These are phyloP conservation scores for Pythium dissimile DNA, from an alignment of 352 stramenopile genomes.

Conservation along the genomic window DNA sequence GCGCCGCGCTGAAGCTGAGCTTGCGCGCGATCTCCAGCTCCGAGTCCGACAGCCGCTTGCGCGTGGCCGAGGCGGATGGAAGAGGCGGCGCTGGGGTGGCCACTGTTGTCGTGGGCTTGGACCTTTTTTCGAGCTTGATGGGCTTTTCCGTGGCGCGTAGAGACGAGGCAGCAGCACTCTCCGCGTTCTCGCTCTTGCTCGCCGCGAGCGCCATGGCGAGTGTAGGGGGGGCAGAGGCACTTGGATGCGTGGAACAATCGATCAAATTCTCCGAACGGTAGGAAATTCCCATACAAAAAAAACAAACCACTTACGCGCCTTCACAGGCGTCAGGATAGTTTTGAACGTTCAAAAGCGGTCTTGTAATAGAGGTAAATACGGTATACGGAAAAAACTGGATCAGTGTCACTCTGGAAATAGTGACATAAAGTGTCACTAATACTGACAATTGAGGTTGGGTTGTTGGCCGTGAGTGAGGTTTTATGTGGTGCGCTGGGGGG, in stretches of 20 bases:
- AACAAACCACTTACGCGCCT: too few species aligned
- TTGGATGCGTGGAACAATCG: too few species aligned
- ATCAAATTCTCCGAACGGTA: too few species aligned
- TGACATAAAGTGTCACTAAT: not conserved
- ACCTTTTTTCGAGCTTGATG: too few species aligned
- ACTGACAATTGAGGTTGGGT: not conserved
- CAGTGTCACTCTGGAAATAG: not conserved
- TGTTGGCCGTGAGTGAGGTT: constrained; percentile 2
- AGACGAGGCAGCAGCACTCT: not conserved
- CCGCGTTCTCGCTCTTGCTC: constrained; percentile 5
- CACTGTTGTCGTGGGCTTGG: not conserved
- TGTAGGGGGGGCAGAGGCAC: not conserved
- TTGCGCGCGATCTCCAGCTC: constrained; percentile 49
- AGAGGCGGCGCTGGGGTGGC: not conserved
- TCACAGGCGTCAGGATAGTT: constrained; percentile 1
- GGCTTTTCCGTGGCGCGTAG: too few species aligned
- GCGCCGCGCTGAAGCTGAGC: constrained; percentile 62
- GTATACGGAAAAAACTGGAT: not conserved
- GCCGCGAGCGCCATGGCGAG: constrained; percentile 17
- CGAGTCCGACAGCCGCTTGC: constrained; percentile 12
- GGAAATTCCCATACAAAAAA: too few species aligned
- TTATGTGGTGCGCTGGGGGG: not conserved
- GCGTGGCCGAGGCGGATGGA: not conserved
- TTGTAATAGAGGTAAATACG: constrained; percentile 5
- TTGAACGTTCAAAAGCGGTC: constrained; percentile 26